Evolutionary conservation across 2,329 filamentous ascomycete species (phyloP).

Genomic region (Penicillium sp.): DNA sequence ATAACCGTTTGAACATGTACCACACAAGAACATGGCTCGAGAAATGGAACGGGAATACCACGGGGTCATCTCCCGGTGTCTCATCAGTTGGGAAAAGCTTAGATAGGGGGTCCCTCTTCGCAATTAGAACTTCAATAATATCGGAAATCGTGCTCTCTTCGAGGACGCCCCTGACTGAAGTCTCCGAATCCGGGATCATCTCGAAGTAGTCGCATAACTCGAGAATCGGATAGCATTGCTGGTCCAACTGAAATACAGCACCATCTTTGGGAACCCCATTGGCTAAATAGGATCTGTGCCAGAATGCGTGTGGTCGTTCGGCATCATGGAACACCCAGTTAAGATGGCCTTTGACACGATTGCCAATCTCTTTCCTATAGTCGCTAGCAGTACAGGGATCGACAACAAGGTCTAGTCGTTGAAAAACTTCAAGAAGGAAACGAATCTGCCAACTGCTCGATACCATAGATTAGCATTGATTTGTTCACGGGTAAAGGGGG

Average conservation of each 20-base stretch:
- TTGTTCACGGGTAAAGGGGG: too few relatives aligned
- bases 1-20: background rate
- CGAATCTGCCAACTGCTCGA: background rate
- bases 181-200: background rate
- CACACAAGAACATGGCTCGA: background rate
- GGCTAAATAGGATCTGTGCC: background rate
- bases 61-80: background rate
- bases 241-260: background rate
- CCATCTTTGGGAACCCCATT: background rate
- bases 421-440: background rate
- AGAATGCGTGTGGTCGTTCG: background rate
- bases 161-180: background rate
- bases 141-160: background rate
- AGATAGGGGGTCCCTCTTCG: background rate
- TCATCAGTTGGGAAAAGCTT: background rate
- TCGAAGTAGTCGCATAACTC: background rate
- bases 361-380: too few relatives aligned
- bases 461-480: too few relatives aligned
- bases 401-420: background rate
- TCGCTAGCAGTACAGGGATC: background rate
- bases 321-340: constrained; percentile 1
- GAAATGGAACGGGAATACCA: background rate
- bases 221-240: background rate
- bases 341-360: background rate
- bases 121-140: background rate